phyloP scores from a whole-genome alignment of 164 flowering plant genomes.

The Annona cherimola region DNA sequence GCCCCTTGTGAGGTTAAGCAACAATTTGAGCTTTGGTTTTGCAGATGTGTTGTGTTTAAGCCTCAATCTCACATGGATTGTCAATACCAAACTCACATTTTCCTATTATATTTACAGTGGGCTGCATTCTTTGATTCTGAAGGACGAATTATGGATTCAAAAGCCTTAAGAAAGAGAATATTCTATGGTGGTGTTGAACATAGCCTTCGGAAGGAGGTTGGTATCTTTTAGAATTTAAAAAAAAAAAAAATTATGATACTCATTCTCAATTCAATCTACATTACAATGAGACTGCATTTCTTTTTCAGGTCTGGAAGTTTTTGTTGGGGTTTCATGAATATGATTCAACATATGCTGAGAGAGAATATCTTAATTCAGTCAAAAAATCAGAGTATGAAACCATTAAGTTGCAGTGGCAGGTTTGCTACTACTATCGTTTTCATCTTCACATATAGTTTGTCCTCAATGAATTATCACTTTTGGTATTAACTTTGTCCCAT shows the following conservation, averaged over 20 bases:
- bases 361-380: constrained; percentile 56
- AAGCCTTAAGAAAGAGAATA: constrained; percentile 71
- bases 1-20: no score
- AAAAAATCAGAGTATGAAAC: constrained; percentile 76
- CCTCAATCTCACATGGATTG: background rate
- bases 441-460: background rate
- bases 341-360: constrained; percentile 95
- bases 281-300: background rate
- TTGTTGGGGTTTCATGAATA: constrained; percentile 69
- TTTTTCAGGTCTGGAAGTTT: constrained; percentile 72
- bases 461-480: no score
- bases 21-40: background rate
- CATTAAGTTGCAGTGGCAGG: constrained; percentile 92
- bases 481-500: no score
- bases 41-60: background rate
- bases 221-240: constrained; percentile 8
- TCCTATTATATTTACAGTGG: constrained; percentile 50
- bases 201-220: constrained; percentile 71
- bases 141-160: constrained; percentile 72
- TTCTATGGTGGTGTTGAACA: constrained; percentile 94
- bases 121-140: constrained; percentile 74
- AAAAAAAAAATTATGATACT: background rate
- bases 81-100: background rate
- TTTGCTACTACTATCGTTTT: constrained; percentile 20
- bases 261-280: background rate